Base-by-base conservation (phyloP, 441 rosid genomes). In the Aquilaria agallochum region DNA sequence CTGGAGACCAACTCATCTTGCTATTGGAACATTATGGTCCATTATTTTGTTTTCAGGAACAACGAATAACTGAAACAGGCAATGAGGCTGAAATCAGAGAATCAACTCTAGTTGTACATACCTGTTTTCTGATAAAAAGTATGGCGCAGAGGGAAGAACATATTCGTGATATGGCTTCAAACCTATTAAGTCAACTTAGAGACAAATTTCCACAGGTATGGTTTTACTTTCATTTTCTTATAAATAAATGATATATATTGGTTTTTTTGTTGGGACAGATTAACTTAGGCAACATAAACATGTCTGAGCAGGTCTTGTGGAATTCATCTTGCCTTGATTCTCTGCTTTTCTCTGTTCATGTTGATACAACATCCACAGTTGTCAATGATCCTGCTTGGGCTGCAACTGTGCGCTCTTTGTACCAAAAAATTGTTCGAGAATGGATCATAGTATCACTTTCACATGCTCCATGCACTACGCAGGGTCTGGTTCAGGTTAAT, bases 121-220 rank as follows among this genome's bases (percentile, higher is more conserved):
- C 91, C 49, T 85, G 96, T 78, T 95, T 92, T 76, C 97, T 95
- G 61, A 89, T 95, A 56, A 88, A 88, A 80, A 82, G 93, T 71
- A 80, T 95, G 97, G 88, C 98, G 4, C 95, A 85, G 85, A 92
- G 99, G 69, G 99, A 95, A 79, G 98, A 89, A 69, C 92, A 86
- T 71, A 72, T 92, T 59, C 84, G 99, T n/a, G 90, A 95, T 80
- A 79, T 87, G 72, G 76, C 98, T 66, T 90, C 83, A 58, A 89
- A 88, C 79, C 76, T 92, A 78, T 80, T 95, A 84, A 73, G 82
- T 73, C 97, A 88, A 78, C 92, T 95, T 46, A 90, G 95, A 76
- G 99, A 95, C 62, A 88, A 77, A 81, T 95, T 95, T 77, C 90
- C 98, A 68, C 99, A 90, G 99, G 99, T 92, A 78, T 62, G 66